Base-by-base conservation (phyloP, 2,329 filamentous ascomycete species). In the Alternaria solani region DNA sequence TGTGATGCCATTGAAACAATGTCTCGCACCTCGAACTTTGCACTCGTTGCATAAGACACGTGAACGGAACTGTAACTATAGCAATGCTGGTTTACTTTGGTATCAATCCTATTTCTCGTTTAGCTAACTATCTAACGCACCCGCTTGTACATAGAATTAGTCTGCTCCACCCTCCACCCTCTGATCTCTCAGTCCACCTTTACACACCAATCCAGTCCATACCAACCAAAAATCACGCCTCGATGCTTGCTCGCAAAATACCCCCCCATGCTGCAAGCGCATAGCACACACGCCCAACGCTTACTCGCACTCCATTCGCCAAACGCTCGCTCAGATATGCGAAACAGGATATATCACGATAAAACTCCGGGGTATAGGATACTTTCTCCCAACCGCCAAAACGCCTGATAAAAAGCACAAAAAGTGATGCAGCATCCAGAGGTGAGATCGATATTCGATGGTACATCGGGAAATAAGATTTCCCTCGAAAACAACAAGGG, bases 331-430 rank as follows among this genome's bases (percentile, higher is more conserved):
- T 44, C 41, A 12, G 9, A 30, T 26, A 7, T 38, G 36, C 9
- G 41, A 43, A 41, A 25, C 49, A 54, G 28, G 25, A 20, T 42
- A 20, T 42, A 42, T 42, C 39, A 16, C 39, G 25, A 25, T 16
- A 56, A 56, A 65, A 59, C 58, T 47, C 55, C 43, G 64, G 70
- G 70, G 68, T 72, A 72, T 72, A 71, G 67, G 63, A 72, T 71
- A 65, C 64, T 63, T 51, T 64, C 59, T 66, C 63, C 67, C 55
- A 64, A 58, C 62, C 62, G 38, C 51, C 54, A 59, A 46, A 64
- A 66, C 67, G 59, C 67, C 65, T 55, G 26, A 41, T 23, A 41
- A 36, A 63, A 36, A 30, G 46, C 42, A 62, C 42, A 48, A 55
- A 57, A 56, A 9, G 44, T 48, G 47, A 60, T 47, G 16, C 36